Percentiles rank a stretch among this genome's conserved stretches.
Evolutionary conservation across 2,329 filamentous ascomycete genomes (phyloP).

Genomic region (Beauveria rudraprayagi): DNA sequence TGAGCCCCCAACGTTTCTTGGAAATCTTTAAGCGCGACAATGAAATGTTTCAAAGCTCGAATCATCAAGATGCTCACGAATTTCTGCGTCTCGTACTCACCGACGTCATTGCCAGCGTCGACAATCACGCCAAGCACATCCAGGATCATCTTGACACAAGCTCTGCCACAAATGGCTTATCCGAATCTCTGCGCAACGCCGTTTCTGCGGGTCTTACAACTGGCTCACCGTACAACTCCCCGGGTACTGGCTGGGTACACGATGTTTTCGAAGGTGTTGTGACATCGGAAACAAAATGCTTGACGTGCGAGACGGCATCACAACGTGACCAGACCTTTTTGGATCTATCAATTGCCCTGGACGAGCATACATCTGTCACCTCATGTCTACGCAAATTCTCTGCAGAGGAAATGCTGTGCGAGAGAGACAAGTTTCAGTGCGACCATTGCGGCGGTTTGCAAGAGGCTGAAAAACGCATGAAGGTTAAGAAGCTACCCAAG

Average conservation of each 20-base stretch:
- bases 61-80: constrained; percentile 98
- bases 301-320: constrained; percentile 93
- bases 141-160: constrained; percentile 39
- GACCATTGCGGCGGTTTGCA: constrained; percentile 94
- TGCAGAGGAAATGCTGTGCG: constrained; percentile 95
- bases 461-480: constrained; percentile 98
- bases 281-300: constrained; percentile 90
- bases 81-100: constrained; percentile 95
- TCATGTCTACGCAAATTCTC: constrained; percentile 94
- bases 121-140: constrained; percentile 68
- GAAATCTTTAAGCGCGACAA: constrained; percentile 92
- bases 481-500: constrained; percentile 88
- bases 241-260: constrained; percentile 82
- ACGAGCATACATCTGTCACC: constrained; percentile 92
- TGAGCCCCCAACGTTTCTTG: constrained; percentile 86
- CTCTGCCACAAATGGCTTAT: constrained; percentile 33
- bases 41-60: constrained; percentile 92
- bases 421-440: constrained; percentile 98
- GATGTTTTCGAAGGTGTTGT: constrained; percentile 92
- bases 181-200: constrained; percentile 41
- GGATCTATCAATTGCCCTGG: constrained; percentile 90
- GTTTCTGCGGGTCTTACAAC: constrained; percentile 27
- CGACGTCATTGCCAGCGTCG: constrained; percentile 88
- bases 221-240: constrained; percentile 41
- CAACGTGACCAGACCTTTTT: constrained; percentile 93